These are phyloP conservation scores for Zymoseptoria crescenta DNA, from an alignment of 2,329 filamentous ascomycete species.

Conservation along the genomic window DNA sequence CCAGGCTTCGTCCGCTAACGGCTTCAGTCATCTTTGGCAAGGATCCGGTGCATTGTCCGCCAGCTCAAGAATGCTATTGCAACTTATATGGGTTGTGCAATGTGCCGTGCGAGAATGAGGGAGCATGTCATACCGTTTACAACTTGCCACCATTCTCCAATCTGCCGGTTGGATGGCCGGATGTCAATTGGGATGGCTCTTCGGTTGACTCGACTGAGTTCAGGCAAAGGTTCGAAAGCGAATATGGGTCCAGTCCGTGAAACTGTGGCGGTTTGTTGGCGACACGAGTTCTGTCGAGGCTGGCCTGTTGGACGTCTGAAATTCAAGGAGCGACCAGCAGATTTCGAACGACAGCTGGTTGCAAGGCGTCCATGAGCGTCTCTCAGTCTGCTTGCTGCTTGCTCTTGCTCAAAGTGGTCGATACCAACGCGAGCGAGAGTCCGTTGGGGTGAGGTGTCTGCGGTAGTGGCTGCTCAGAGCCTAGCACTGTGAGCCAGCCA, in stretches of 20 bases:
- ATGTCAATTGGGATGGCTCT: constrained; percentile 4
- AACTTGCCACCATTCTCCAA: constrained; percentile 1
- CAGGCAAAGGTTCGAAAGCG: neutral
- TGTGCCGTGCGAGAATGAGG: constrained; percentile 1
- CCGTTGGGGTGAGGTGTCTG: no score
- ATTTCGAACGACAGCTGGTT: no score
- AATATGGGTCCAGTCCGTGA: neutral
- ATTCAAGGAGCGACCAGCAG: no score
- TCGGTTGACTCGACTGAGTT: constrained; percentile 8
- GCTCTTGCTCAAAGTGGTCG: no score
- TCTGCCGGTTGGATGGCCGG: constrained; percentile 8
- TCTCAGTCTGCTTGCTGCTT: no score
- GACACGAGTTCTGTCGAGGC: no score
- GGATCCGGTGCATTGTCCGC: constrained; percentile 3
- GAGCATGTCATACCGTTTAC: constrained; percentile 2
- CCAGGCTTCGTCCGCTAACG: neutral
- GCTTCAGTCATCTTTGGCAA: constrained; percentile 8
- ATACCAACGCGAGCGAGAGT: no score
- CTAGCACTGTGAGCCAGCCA: no score
- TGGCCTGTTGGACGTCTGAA: no score
- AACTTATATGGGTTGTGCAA: constrained; percentile 4
- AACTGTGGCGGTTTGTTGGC: neutral
- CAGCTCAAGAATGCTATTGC: constrained; percentile 7
- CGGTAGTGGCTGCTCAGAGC: no score
- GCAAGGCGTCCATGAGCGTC: no score